Base-by-base conservation (phyloP, 495 filamentous ascomycete genomes). In the Neurospora pannonica region DNA sequence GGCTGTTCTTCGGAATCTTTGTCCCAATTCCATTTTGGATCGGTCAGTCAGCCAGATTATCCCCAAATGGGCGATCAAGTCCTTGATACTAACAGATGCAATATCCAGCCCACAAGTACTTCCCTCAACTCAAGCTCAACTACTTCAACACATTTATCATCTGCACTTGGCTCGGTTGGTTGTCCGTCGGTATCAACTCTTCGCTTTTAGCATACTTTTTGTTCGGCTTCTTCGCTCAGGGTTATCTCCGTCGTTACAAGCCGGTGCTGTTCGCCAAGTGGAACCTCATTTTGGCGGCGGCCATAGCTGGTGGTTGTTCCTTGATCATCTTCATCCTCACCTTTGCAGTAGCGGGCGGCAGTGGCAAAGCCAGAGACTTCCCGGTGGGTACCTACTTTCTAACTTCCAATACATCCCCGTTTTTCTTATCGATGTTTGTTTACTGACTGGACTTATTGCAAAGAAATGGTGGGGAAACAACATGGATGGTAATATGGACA, bases 331-430 rank as follows among this genome's bases (percentile, higher is more conserved):
- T 89, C 74, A 84, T 89, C 24, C 81, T 89, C 6, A 85, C 84
- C 3, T 90, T 90, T 79, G 87, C 88, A 0, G 86, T 90, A 0
- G 83, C 85, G 28, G 88, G 88, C 0, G 88, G 80, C 24, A 78
- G 77, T 67, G 82, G 82, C 2, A 76, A 71, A 4, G 73, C 79
- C 15, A 39, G 74, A 24, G 79, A 76, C 4, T 83, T 83, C 70
- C 82, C 81, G 8, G 72, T 74, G 34, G 39, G 75, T 76, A 2
- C 86, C 83, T 83, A 31, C 85, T 46, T 19, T 46, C 42, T 21
- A n/a, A 4, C 19, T 8, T 46, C 42, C 19, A 19, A 9, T 46
- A 46, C 8, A n/a, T 46, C 2, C 19, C 39, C 39, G 15, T 40
- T 17, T 19, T 13, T 43, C 9, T 48, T 11, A 13, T 48, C 9